These are phyloP conservation scores for Heterobasidion irregulare DNA, from an alignment of 1,284 basidiomycete genomes.

Conservation along the genomic window DNA sequence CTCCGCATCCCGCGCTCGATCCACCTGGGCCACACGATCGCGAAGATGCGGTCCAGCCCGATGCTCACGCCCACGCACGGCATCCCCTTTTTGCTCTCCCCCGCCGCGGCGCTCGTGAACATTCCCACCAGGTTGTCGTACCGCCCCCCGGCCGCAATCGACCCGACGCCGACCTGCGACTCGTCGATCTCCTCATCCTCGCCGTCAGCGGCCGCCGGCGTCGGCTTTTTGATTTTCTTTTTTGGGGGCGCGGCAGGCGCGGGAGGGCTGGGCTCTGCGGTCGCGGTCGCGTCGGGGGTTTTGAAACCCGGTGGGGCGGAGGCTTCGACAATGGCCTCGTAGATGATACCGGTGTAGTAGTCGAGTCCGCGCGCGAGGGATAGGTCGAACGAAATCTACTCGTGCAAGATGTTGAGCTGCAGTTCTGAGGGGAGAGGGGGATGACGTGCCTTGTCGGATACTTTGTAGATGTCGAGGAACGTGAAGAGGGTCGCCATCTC, in stretches of 20 bases:
- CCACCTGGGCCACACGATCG: constrained; percentile 85
- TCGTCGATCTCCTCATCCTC: constrained; percentile 92
- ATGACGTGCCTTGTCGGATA: constrained; percentile 61
- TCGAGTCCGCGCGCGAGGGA: constrained; percentile 94
- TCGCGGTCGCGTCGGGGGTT: constrained; percentile 38
- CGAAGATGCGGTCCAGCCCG: constrained; percentile 95
- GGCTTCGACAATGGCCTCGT: constrained; percentile 91
- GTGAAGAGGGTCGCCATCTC: constrained; percentile 89
- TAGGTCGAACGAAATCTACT: constrained; percentile 89
- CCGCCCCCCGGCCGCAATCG: constrained; percentile 94
- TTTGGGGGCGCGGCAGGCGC: constrained; percentile 28
- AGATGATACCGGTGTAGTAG: constrained; percentile 99
- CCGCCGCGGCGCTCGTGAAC: constrained; percentile 78
- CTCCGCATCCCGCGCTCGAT: constrained; percentile 69
- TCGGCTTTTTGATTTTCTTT: constrained; percentile 50
- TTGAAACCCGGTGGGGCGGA: constrained; percentile 86
- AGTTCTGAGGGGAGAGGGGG: background rate
- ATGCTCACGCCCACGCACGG: constrained; percentile 95
- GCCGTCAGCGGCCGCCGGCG: constrained; percentile 48
- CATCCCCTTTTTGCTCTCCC: constrained; percentile 65
- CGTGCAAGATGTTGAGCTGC: constrained; percentile 3
- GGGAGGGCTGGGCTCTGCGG: constrained; percentile 17
- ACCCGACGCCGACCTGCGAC: constrained; percentile 89
- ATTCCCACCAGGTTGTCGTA: constrained; percentile 97
- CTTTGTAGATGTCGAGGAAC: constrained; percentile 77